phyloP scores from a whole-genome alignment of 371 early-diverging fungal genomes.

The Rhizopus delemar region DNA sequence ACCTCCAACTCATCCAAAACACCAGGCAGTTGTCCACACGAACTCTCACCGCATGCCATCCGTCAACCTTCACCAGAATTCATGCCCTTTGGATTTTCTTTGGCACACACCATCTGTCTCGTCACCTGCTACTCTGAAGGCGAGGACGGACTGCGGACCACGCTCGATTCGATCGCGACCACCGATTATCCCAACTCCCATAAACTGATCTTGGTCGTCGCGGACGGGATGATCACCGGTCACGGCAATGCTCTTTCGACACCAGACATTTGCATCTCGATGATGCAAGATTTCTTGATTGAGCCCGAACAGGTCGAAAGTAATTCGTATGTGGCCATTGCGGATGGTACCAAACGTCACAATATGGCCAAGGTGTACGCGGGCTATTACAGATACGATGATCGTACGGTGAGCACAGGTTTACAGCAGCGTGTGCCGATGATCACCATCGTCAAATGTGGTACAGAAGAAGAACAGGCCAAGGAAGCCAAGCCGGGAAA shows the following conservation, averaged over 20 bases:
- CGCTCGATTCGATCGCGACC: slow-evolving; percentile 91
- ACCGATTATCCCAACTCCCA: slow-evolving; percentile 92
- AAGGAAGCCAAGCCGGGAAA: slow-evolving; percentile 85
- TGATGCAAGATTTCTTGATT: slow-evolving; percentile 78
- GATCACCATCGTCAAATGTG: slow-evolving; percentile 92
- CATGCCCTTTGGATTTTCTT: slow-evolving; percentile 70
- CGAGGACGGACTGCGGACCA: slow-evolving; percentile 84
- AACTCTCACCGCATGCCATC: slow-evolving; percentile 39
- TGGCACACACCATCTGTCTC: slow-evolving; percentile 75
- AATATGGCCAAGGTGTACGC: slow-evolving; percentile 96
- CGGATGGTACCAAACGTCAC: slow-evolving; percentile 88
- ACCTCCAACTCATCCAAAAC: slow-evolving; percentile 11
- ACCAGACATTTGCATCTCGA: slow-evolving; percentile 78
- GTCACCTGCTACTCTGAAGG: slow-evolving; percentile 95
- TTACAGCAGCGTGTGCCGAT: slow-evolving; percentile 75
- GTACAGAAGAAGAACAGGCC: slow-evolving; percentile 72
- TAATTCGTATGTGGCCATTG: slow-evolving; percentile 91
- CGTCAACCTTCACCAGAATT: slow-evolving; percentile 54
- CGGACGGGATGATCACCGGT: slow-evolving; percentile 89
- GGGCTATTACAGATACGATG: slow-evolving; percentile 82
- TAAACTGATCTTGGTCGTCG: slow-evolving; percentile 89
- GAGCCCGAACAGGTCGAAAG: slow-evolving; percentile 68
- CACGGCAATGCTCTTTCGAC: slow-evolving; percentile 78
- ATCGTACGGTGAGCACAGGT: slow-evolving; percentile 50
- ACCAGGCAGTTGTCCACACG: slow-evolving; percentile 16